Evolutionary conservation across 2,329 filamentous ascomycete genomes (phyloP).

Genomic region (Xylariaceae sp.): DNA sequence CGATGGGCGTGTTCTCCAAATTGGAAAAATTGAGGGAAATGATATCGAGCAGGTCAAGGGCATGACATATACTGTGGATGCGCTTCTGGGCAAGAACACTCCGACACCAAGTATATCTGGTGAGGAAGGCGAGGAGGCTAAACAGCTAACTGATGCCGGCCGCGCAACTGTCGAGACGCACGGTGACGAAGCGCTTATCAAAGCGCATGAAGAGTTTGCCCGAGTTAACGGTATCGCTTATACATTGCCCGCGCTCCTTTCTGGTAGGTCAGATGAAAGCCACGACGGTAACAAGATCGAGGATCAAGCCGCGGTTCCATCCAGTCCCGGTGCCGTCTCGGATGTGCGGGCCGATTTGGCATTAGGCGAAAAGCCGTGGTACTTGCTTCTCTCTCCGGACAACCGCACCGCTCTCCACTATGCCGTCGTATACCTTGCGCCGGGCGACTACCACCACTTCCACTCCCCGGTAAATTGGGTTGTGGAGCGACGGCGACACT

Average conservation of each 20-base stretch:
- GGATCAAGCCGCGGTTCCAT: constrained; percentile 73
- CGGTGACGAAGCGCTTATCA: constrained; percentile 67
- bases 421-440: constrained; percentile 91
- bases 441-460: constrained; percentile 97
- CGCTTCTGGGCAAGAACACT: constrained; percentile 74
- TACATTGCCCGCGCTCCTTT: constrained; percentile 84
- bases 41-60: constrained; percentile 99
- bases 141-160: constrained; percentile 23
- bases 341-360: constrained; percentile 85
- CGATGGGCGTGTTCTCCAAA: constrained; percentile 89
- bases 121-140: constrained; percentile 33
- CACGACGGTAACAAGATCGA: constrained; percentile 51
- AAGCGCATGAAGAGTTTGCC: constrained; percentile 89
- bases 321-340: constrained; percentile 69
- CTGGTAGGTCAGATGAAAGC: constrained; percentile 60
- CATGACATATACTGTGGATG: constrained; percentile 95
- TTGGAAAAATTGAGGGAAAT: constrained; percentile 86
- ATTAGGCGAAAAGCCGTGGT: constrained; percentile 71
- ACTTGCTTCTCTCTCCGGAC: constrained; percentile 63
- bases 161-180: constrained; percentile 29
- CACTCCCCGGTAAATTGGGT: constrained; percentile 96
- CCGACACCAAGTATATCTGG: constrained; percentile 58
- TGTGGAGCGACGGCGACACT: constrained; percentile 91
- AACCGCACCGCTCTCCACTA: constrained; percentile 82
- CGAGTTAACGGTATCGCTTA: constrained; percentile 94